Conservation (phyloP, 257 asterid species). For the Petunia axillaris region DNA sequence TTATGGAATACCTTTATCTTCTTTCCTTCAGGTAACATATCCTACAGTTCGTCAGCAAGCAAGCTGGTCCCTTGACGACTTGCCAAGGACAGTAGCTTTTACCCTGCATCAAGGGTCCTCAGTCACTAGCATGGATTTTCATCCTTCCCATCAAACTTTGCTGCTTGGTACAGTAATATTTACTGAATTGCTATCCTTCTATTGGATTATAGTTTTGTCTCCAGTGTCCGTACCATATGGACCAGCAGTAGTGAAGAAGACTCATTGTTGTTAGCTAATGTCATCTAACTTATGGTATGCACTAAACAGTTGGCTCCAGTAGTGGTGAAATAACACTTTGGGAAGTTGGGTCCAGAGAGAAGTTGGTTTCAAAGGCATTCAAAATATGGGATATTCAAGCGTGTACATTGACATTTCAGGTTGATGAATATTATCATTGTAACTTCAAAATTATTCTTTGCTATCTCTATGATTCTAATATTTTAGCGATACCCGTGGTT, state of each 20-base stretch:
- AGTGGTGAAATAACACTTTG: conserved; percentile 89
- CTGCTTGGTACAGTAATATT: conserved; percentile 67
- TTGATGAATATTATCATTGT: conserved; percentile 18
- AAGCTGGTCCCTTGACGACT: conserved; percentile 83
- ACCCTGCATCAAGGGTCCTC: conserved; percentile 87
- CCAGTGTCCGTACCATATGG: not conserved
- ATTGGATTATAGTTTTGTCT: not conserved
- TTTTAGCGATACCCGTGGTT: too few species aligned
- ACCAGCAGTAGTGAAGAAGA: not conserved
- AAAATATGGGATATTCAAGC: conserved; percentile 85
- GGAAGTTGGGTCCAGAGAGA: conserved; percentile 89
- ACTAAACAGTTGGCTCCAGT: conserved; percentile 77
- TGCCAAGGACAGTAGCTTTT: conserved; percentile 91
- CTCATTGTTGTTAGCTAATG: not conserved
- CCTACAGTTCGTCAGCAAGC: conserved; percentile 86
- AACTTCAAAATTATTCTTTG: not conserved
- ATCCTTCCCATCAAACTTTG: conserved; percentile 84
- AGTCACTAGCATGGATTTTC: conserved; percentile 90
- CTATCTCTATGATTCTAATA: too few species aligned
- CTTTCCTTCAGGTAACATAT: conserved; percentile 73
- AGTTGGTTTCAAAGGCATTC: conserved; percentile 76
- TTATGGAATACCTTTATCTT: conserved; percentile 25
- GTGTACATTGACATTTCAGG: conserved; percentile 82
- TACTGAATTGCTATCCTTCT: conserved; percentile 14
- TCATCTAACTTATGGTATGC: conserved; percentile 20